Conservation (phyloP, 352 stramenopile genomes). For the Phytophthora fragariae region DNA sequence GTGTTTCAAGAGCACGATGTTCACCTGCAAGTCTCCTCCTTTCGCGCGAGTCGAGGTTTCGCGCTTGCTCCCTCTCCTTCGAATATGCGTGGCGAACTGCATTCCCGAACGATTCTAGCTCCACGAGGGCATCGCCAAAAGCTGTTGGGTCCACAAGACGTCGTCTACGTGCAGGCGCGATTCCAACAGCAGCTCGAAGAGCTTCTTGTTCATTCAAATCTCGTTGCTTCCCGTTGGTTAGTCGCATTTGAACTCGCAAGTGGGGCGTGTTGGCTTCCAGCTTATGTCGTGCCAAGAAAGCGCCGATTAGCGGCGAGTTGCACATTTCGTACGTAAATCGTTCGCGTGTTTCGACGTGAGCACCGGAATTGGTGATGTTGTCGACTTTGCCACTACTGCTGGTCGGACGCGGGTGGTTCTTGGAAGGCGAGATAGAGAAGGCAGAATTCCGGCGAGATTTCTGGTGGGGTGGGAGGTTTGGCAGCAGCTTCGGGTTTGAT, state of each 20-base stretch:
- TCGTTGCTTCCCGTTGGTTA: slow-evolving; percentile 61
- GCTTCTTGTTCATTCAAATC: slow-evolving; percentile 57
- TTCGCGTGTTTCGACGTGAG: slow-evolving; percentile 55
- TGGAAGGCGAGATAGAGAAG: slow-evolving; percentile 29
- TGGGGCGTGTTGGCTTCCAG: slow-evolving; percentile 56
- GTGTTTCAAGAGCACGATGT: slow-evolving; percentile 48
- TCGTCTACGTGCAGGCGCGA: slow-evolving; percentile 45
- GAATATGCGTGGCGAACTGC: slow-evolving; percentile 55
- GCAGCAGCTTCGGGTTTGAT: slow-evolving; percentile 16
- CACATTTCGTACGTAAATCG: slow-evolving; percentile 67
- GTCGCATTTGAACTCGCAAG: slow-evolving; percentile 60
- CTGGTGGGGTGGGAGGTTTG: slow-evolving; percentile 14
- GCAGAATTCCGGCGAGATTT: slow-evolving; percentile 27
- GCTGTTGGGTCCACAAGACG: slow-evolving; percentile 58
- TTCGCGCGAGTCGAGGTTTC: slow-evolving; percentile 45
- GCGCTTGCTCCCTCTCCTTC: slow-evolving; percentile 50
- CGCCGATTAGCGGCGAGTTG: slow-evolving; percentile 69
- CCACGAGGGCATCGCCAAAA: slow-evolving; percentile 55
- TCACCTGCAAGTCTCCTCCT: slow-evolving; percentile 35
- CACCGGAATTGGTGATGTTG: not conserved
- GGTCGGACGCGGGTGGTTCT: slow-evolving; percentile 2
- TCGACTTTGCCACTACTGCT: slow-evolving; percentile 1
- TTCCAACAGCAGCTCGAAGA: slow-evolving; percentile 44
- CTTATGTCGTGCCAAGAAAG: slow-evolving; percentile 61
- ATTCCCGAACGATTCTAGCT: slow-evolving; percentile 70